Percentiles rank a stretch among this genome's conserved stretches.
phyloP scores from a whole-genome alignment of 1,284 basidiomycete genomes.

The Malassezia equina region DNA sequence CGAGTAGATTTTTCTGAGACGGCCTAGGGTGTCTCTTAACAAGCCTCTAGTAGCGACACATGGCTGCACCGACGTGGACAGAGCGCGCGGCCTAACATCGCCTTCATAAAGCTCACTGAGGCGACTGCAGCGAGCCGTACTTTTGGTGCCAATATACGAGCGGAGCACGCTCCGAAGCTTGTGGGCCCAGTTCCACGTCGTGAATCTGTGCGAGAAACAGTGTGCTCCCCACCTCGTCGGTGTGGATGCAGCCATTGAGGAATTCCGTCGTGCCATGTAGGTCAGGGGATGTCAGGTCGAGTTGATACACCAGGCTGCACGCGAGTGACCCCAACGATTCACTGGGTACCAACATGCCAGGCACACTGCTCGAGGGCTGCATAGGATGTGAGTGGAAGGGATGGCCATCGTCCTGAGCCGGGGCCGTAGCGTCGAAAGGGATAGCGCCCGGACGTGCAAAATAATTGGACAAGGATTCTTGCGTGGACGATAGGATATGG shows the following conservation, averaged over 20 bases:
- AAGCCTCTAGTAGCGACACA: too few species aligned
- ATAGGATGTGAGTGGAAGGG: constrained; percentile 4
- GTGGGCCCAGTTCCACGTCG: constrained; percentile 8
- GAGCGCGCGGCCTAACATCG: too few species aligned
- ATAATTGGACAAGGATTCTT: constrained; percentile 9
- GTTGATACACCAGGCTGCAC: constrained; percentile 17
- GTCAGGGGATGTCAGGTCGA: constrained; percentile 17
- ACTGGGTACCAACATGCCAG: constrained; percentile 6
- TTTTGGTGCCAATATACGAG: constrained; percentile 16
- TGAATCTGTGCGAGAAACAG: constrained; percentile 16
- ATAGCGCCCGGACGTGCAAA: constrained; percentile 17
- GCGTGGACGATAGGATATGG: constrained; percentile 15
- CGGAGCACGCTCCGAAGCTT: neutral
- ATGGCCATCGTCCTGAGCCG: neutral
- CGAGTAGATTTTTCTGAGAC: neutral
- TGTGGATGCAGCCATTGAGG: neutral
- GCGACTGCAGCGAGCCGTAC: constrained; percentile 4
- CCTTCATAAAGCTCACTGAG: neutral
- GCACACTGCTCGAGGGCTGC: neutral
- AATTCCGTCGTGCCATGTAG: constrained; percentile 11
- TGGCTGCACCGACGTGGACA: too few species aligned
- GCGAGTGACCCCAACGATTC: constrained; percentile 17
- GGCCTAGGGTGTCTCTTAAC: too few species aligned
- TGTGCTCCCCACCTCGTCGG: constrained; percentile 5
- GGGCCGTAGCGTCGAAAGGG: neutral